phyloP scores from a whole-genome alignment of 75 land plant genomes.

The Selaginella tamariscina region DNA sequence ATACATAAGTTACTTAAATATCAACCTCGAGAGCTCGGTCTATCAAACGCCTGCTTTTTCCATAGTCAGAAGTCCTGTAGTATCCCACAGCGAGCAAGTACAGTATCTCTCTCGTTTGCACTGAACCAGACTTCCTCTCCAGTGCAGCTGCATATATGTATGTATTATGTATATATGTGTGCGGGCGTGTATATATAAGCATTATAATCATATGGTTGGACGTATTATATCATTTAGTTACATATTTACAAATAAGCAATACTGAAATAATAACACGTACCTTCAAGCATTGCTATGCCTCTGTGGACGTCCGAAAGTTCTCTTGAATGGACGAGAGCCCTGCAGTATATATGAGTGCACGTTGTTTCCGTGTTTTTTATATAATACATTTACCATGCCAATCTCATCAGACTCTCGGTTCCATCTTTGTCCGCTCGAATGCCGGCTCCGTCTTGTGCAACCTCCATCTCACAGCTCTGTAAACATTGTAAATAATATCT shows the following conservation, averaged over 20 bases:
- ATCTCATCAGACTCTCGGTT: conserved; percentile 68
- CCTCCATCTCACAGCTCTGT: conserved; percentile 63
- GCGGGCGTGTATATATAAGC: too few relatives aligned
- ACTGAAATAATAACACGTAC: conserved; percentile 19
- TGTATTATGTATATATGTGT: too few relatives aligned
- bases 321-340: conserved; percentile 85
- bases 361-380: too few relatives aligned
- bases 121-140: conserved; percentile 27
- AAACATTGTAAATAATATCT: neutral
- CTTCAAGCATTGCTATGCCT: conserved; percentile 95
- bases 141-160: conserved; percentile 47
- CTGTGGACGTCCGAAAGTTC: conserved; percentile 68
- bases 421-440: conserved; percentile 24
- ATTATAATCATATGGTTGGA: too few relatives aligned
- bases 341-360: too few relatives aligned
- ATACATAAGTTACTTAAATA: neutral
- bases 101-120: conserved; percentile 56
- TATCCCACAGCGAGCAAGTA: conserved; percentile 90
- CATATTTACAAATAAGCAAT: neutral
- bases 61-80: conserved; percentile 62
- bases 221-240: neutral
- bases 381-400: too few relatives aligned
- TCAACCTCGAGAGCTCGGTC: conserved; percentile 68
- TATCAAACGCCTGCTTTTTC: conserved; percentile 63
- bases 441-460: conserved; percentile 29